Evolutionary conservation across 345 rosid species (phyloP), one percentile per base, ranked within the genome.

Genomic region (Chamaenerion angustifolium): DNA sequence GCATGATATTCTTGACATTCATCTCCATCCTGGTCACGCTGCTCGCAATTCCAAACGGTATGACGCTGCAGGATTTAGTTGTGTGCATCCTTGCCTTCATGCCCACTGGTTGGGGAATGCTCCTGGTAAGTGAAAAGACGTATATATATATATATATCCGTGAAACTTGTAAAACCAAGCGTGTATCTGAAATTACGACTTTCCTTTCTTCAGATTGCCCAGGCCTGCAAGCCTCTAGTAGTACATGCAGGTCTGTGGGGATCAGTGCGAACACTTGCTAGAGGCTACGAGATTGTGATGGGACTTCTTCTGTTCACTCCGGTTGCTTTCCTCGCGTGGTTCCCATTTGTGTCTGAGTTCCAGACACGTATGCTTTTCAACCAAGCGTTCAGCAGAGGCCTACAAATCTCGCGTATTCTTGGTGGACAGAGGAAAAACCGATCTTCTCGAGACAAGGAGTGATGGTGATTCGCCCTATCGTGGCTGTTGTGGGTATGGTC

Each of bases 91-190:
- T 93, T 52, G 96, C 95, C 59, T 93, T 93, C 73, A 85, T 85
- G 99, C 99, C 96, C 8, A 93, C 95, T 7, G 96, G 99, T 5
- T 93, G 99, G 99, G 99, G 96, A 27, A 77, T 93, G 94, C 88
- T 93, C 46, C 67, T 82, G 92, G 96, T 90, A 71, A 76, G 74
- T 61, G 3, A 40, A 11, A 14, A 50, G n/a, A 21, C 49, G 5
- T 31, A 31, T 31, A 1, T 31, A 31, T 7, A 21, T 43, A 31
- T 31, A 31, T 31, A 1, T 31, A 31, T 7, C 37, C 37, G 3
- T 23, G 27, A 23, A 23, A 23, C n/a, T 21, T 21, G 8, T 0
- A 31, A 31, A 31, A 31, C 23, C 18, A 8, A 12, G 11, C 10
- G 21, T 21, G 35, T 9, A 23, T 9, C 40, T 46, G 40, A 14